These are phyloP conservation scores for Aureobasidium sp. DNA, from an alignment of 2,329 filamentous ascomycete genomes.

Conservation along the genomic window DNA sequence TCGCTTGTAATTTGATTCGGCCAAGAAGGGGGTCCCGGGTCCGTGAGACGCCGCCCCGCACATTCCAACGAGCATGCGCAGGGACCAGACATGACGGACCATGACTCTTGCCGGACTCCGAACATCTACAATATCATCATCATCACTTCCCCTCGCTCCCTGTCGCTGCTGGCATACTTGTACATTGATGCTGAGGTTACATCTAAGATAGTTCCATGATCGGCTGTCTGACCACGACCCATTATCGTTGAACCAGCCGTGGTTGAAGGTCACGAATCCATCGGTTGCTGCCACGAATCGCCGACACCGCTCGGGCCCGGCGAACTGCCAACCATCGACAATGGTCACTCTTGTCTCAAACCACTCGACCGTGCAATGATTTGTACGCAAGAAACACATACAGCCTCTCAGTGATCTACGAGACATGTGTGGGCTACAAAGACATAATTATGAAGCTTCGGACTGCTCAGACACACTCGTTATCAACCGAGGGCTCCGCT, in stretches of 20 bases:
- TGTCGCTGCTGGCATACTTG: too few relatives aligned
- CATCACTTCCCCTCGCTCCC: not conserved
- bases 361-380: not conserved
- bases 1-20: not conserved
- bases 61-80: not conserved
- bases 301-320: slow-evolving; percentile 5
- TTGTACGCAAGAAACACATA: not conserved
- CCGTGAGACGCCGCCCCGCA: not conserved
- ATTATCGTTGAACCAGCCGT: not conserved
- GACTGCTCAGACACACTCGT: not conserved
- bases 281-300: slow-evolving; percentile 3
- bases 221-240: not conserved
- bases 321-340: not conserved
- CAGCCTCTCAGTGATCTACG: not conserved
- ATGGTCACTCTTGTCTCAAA: not conserved
- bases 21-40: slow-evolving; percentile 1
- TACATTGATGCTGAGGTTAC: not conserved
- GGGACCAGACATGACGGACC: not conserved
- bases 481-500: not conserved
- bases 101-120: not conserved
- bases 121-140: not conserved
- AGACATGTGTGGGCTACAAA: not conserved
- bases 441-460: not conserved
- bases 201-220: not conserved
- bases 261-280: not conserved